These are phyloP conservation scores for Debaryomycetaceae sp. DNA, from an alignment of 1,139 yeast genomes.

Conservation along the genomic window DNA sequence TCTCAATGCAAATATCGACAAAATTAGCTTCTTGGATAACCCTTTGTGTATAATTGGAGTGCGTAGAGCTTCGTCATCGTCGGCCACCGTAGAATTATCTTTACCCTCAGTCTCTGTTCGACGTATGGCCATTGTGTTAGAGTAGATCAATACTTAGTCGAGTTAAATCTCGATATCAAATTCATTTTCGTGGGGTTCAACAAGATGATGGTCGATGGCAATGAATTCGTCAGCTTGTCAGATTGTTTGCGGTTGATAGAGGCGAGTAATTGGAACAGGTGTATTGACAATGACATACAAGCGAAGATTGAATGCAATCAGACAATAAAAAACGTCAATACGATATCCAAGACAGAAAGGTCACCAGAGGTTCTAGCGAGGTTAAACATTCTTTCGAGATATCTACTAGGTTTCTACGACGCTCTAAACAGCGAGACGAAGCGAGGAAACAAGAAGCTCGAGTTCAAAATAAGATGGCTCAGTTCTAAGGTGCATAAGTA, in stretches of 20 bases:
- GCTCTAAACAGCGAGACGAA: conserved; percentile 3
- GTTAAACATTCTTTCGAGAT: conserved; percentile 16
- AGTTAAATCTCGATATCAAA: no score
- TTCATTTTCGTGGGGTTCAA: neutral
- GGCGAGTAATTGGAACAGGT: conserved; percentile 11
- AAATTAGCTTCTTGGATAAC: conserved; percentile 1
- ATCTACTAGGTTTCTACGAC: conserved; percentile 21
- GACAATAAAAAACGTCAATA: conserved; percentile 25
- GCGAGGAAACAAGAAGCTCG: conserved; percentile 9
- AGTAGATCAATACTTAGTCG: no score
- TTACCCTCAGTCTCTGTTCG: no score
- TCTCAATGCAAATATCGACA: conserved; percentile 27
- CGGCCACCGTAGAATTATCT: no score
- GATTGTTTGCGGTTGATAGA: neutral
- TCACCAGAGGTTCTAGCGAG: conserved; percentile 1
- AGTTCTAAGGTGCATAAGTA: conserved; percentile 31
- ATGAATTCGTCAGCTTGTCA: neutral
- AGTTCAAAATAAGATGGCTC: conserved; percentile 41
- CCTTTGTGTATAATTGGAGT: neutral
- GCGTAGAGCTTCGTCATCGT: no score
- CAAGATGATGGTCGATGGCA: neutral
- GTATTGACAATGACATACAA: conserved; percentile 11
- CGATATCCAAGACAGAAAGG: conserved; percentile 10
- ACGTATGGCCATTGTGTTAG: no score
- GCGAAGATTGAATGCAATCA: conserved; percentile 21